Evolutionary conservation across 2,329 filamentous ascomycete genomes (phyloP), one percentile per base, ranked within the genome.

Genomic region (Ophiognomonia clavigignenti-juglandacearum): DNA sequence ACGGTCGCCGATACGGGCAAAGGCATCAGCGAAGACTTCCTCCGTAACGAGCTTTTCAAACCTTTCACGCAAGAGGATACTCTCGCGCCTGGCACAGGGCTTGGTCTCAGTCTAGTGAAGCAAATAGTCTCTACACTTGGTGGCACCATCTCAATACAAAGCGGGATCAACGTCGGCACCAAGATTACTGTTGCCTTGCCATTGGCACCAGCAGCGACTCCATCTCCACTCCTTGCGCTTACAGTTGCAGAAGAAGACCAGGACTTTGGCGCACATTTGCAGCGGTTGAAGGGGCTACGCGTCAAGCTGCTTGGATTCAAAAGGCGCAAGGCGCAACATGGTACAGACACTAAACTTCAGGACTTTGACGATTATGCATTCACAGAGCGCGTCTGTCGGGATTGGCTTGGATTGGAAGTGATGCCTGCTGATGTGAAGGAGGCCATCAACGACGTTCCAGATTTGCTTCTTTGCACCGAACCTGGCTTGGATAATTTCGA

Each of bases 21-120:
- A 37, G 84, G 84, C 2, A 88, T 88, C 26, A 74, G 74, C 0
- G 68, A 76, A 6, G 77, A 84, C 10, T 88, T 79, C 53, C 63
- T 86, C 10, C 69, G 74, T 16, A 73, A 77, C 6, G 72, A 74
- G 11, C 61, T 86, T 0, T 31, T 31, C 10, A 31, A 31, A n/a
- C 29, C 29, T 31, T 31, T 31, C 10, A 31, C 11, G 11, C 29
- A 31, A 11, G 29, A 31, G 29, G 29, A 31, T n/a, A 31, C 11
- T 5, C 29, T 31, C 4, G 29, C 29, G 13, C 29, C 29, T 4
- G 29, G 29, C 10, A 31, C 29, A 4, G 29, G 29, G 10, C 29
- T 31, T 5, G 29, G n/a, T n/a, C 62, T 88, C 24, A 82, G 78
- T 35, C 77, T 87, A 7, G 83, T 87, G 3, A 73, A 75, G 18